Percentiles rank a stretch among this genome's conserved stretches.
Conservation (phyloP, 768 basidiomycete species). For the Trametes coccinea region DNA sequence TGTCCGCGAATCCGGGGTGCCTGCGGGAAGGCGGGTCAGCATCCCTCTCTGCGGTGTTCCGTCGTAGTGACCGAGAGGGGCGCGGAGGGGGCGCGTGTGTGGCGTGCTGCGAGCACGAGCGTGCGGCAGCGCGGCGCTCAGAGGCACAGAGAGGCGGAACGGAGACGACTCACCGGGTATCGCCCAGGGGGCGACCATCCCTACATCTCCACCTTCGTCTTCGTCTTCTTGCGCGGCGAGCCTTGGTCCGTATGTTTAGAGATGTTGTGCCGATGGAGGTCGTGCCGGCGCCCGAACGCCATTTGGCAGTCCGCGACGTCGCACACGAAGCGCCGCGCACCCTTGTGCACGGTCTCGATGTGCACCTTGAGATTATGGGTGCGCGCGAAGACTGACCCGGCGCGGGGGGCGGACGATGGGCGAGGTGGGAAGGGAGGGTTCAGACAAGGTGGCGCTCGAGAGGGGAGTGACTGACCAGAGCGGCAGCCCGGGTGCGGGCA, state of each 20-base stretch:
- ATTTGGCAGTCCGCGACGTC: not conserved
- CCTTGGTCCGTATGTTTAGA: constrained; percentile 14
- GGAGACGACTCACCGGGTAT: not conserved
- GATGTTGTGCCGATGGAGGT: constrained; percentile 10
- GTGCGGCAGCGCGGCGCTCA: not conserved
- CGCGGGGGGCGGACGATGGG: not conserved
- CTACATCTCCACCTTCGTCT: constrained; percentile 2
- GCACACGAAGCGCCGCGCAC: constrained; percentile 4
- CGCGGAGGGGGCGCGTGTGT: too few species aligned
- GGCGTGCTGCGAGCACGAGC: too few species aligned
- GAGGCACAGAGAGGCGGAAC: not conserved
- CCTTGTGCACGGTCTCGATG: constrained; percentile 9
- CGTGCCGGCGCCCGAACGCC: constrained; percentile 15
- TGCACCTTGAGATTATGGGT: constrained; percentile 16
- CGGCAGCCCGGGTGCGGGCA: not conserved
- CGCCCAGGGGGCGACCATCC: not conserved
- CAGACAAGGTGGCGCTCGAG: not conserved
- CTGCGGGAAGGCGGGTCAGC: not conserved
- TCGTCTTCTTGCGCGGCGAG: constrained; percentile 17
- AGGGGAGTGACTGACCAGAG: not conserved
- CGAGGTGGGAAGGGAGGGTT: not conserved
- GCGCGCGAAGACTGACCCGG: constrained; percentile 3
- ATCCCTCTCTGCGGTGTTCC: too few species aligned
- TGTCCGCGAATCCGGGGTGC: constrained; percentile 11
- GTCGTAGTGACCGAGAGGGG: too few species aligned